Evolutionary conservation across 1,139 yeast species (phyloP).

Genomic region (Nematodospora anomalae): DNA sequence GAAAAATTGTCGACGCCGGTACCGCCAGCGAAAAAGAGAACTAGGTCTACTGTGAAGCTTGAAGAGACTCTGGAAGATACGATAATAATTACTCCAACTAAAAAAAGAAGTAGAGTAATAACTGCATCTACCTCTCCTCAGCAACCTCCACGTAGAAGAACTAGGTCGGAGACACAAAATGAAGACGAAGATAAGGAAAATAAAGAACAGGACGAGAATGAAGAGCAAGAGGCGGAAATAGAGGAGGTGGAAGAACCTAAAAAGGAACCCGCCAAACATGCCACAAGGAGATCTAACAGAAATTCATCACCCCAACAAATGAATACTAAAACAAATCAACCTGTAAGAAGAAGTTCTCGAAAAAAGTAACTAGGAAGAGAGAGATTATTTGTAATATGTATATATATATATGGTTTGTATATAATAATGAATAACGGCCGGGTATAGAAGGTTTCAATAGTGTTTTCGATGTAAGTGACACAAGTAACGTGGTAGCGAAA

Average conservation of each 20-base stretch:
- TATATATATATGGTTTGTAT: no score
- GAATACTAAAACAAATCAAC: conserved; percentile 12
- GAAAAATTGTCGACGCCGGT: conserved; percentile 14
- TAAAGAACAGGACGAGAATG: conserved; percentile 9
- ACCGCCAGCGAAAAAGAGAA: conserved; percentile 26
- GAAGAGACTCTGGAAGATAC: conserved; percentile 18
- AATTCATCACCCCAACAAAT: conserved; percentile 10
- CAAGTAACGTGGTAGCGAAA: no score
- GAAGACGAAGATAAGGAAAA: conserved; percentile 17
- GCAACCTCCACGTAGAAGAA: conserved; percentile 22
- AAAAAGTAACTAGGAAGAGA: conserved; percentile 22
- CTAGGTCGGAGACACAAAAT: conserved; percentile 28
- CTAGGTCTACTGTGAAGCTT: conserved; percentile 27
- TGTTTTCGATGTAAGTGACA: no score
- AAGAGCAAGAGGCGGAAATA: conserved; percentile 14
- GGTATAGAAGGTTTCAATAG: no score
- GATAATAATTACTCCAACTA: conserved; percentile 15
- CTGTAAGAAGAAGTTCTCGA: conserved; percentile 29
- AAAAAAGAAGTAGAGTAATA: conserved; percentile 13
- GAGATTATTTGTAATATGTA: no score
- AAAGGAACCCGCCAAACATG: conserved; percentile 12
- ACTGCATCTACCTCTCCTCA: conserved; percentile 15
- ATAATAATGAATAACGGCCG: no score
- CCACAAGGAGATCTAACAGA: conserved; percentile 27
- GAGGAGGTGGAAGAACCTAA: conserved; percentile 12